A percentile compares a stretch with the other conserved stretches of the same genome.
Evolutionary conservation across 768 basidiomycete species (phyloP).

Genomic region (Lactarius psammicola): DNA sequence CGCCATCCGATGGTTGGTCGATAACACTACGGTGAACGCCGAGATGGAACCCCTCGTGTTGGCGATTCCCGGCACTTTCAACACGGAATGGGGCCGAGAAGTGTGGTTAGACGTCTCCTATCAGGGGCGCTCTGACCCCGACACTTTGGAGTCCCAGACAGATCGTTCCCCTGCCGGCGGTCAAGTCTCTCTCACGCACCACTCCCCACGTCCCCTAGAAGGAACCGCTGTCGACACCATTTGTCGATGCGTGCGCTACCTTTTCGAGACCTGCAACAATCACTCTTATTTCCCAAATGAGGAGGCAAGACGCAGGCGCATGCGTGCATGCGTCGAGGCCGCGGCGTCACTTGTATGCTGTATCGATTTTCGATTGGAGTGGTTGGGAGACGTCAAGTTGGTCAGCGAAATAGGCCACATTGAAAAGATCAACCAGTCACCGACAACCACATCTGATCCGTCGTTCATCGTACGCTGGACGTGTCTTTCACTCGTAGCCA

Average conservation of each 20-base stretch:
- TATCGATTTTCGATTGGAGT: neutral
- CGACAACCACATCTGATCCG: neutral
- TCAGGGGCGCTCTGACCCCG: neutral
- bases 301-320: neutral
- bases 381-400: neutral
- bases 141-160: neutral
- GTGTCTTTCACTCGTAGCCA: neutral
- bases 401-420: neutral
- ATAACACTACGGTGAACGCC: neutral
- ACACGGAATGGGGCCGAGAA: neutral
- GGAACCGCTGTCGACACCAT: neutral
- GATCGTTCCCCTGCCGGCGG: neutral
- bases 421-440: neutral
- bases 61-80: neutral
- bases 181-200: neutral
- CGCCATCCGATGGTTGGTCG: neutral
- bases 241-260: neutral
- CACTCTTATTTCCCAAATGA: neutral
- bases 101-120: neutral
- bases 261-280: neutral
- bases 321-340: neutral
- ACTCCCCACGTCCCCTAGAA: neutral
- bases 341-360: neutral
- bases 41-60: neutral
- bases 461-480: neutral